Conservation (phyloP, 352 stramenopile species). For the Paralagenidium karlingii region DNA sequence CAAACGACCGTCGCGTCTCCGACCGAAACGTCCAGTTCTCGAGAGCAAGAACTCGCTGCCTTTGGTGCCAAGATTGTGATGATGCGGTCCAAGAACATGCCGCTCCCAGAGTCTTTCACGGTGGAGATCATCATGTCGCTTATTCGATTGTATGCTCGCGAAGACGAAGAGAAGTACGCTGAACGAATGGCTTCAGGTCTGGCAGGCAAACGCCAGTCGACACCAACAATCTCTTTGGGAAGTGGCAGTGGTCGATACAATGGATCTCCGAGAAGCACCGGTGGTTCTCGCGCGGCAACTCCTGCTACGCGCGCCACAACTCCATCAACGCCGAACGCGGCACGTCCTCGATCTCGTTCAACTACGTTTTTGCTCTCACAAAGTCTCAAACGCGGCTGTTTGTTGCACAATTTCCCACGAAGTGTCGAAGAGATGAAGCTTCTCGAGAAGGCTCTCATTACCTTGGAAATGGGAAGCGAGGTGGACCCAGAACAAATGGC, state of each 20-base stretch:
- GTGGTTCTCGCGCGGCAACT: no score
- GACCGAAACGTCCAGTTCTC: no score
- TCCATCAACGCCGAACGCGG: no score
- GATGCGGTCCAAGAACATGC: slow-evolving; percentile 30
- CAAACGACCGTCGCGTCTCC: slow-evolving; percentile 36
- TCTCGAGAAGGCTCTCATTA: slow-evolving; percentile 22
- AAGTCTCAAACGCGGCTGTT: no score
- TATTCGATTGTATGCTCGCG: slow-evolving; percentile 11
- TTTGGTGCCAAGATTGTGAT: slow-evolving; percentile 27
- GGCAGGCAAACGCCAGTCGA: no score
- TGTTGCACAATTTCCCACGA: slow-evolving; percentile 48
- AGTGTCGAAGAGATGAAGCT: slow-evolving; percentile 37
- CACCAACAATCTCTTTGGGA: background rate
- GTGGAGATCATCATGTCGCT: slow-evolving; percentile 35
- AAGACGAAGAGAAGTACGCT: background rate
- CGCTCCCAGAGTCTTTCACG: slow-evolving; percentile 21
- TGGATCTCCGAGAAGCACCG: no score
- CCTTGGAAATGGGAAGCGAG: slow-evolving; percentile 12
- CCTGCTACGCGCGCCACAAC: no score
- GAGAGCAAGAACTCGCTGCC: slow-evolving; percentile 36
- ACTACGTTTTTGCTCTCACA: no score
- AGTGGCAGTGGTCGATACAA: background rate
- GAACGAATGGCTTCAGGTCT: no score
- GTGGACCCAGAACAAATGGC: no score
- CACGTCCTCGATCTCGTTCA: no score